Conservation (phyloP, 2,329 filamentous ascomycete species). For the Trichoderma harzianum region DNA sequence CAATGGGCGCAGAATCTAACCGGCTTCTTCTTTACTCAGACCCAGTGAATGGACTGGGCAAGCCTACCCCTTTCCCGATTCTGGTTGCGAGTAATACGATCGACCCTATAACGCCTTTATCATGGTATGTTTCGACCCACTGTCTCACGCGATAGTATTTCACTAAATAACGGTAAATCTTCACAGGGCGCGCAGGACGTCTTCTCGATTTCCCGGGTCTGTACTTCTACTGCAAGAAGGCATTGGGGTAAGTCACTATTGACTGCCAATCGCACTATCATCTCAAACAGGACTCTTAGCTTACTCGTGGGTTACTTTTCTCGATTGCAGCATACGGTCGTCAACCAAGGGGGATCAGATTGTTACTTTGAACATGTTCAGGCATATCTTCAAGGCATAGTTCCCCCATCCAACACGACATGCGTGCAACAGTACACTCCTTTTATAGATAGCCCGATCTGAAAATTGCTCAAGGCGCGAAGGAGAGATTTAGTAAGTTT, state of each 20-base stretch:
- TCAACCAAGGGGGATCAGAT: background rate
- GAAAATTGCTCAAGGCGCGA: background rate
- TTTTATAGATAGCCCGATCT: background rate
- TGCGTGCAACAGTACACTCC: background rate
- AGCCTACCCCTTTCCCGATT: background rate
- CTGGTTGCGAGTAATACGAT: background rate
- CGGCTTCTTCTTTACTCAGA: background rate
- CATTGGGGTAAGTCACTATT: background rate
- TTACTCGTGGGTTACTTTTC: background rate
- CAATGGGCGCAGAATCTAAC: background rate
- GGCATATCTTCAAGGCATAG: background rate
- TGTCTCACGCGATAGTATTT: background rate
- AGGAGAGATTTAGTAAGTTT: background rate
- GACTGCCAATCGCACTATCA: background rate
- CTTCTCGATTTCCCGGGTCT: background rate
- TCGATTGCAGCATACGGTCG: background rate
- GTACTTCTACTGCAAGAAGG: constrained; percentile 1
- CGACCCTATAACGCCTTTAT: background rate
- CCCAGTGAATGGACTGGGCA: background rate
- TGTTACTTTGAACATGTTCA: constrained; percentile 6
- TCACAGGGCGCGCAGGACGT: background rate
- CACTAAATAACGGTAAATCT: background rate
- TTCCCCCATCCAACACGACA: background rate
- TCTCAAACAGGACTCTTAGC: background rate
- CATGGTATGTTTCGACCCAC: background rate